phyloP scores from a whole-genome alignment of 805 yeast genomes.

The Candida dajiaensis region DNA sequence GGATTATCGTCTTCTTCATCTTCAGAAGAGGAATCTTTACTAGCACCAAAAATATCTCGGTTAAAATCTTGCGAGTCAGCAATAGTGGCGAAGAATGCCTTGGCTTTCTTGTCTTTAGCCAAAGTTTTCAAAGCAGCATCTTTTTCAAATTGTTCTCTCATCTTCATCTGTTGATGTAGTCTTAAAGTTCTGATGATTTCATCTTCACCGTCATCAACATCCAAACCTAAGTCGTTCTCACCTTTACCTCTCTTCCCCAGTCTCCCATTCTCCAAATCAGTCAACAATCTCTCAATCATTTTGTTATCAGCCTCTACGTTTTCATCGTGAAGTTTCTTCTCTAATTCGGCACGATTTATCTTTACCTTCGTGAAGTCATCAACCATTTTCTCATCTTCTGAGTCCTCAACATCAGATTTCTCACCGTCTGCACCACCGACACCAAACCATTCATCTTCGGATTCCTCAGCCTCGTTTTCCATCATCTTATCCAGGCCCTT shows the following conservation, averaged over 20 bases:
- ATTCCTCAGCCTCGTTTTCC: conserved; percentile 83
- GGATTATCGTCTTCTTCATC: conserved; percentile 24
- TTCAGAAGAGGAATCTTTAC: conserved; percentile 23
- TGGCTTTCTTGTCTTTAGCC: conserved; percentile 48
- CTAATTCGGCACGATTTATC: conserved; percentile 51
- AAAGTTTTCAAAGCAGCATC: conserved; percentile 42
- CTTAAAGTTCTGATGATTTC: conserved; percentile 35
- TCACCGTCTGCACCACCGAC: conserved; percentile 68
- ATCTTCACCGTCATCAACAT: conserved; percentile 73
- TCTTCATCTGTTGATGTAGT: conserved; percentile 20
- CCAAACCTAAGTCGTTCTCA: conserved; percentile 49
- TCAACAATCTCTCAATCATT: conserved; percentile 58
- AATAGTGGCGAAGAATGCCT: conserved; percentile 63
- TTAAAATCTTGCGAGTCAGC: conserved; percentile 35
- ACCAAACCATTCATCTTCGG: conserved; percentile 86
- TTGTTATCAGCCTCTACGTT: conserved; percentile 57
- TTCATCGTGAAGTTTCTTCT: conserved; percentile 52
- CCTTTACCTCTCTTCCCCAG: conserved; percentile 50
- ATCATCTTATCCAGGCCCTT: conserved; percentile 54
- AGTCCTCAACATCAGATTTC: conserved; percentile 45
- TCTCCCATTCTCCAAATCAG: conserved; percentile 68
- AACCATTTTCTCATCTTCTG: conserved; percentile 74
- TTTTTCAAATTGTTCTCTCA: conserved; percentile 41
- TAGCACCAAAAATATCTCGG: conserved; percentile 26
- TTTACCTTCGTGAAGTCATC: conserved; percentile 60